Evolutionary conservation across 2,329 filamentous ascomycete species (phyloP).

Genomic region (Alternaria atra): DNA sequence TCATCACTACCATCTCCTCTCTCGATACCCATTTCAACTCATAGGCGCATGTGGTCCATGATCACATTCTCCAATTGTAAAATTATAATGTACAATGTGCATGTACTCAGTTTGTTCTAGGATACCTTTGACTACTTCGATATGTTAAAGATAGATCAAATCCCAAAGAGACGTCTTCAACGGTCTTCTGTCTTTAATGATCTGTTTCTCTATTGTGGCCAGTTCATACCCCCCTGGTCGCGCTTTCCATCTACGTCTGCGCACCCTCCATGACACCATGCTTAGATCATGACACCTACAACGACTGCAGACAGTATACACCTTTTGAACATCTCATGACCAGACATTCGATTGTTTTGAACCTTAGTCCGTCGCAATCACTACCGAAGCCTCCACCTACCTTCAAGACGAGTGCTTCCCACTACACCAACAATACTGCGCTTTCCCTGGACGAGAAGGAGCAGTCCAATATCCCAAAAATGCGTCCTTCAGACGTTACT

Average conservation of each 20-base stretch:
- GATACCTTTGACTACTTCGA: not conserved
- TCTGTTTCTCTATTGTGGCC: not conserved
- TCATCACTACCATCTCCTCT: slow-evolving; percentile 37
- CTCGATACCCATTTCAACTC: slow-evolving; percentile 41
- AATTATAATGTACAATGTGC: not conserved
- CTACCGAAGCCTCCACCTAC: too few relatives aligned
- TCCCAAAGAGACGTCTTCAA: not conserved
- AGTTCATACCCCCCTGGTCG: not conserved
- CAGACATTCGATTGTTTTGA: not conserved
- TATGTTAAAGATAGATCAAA: not conserved
- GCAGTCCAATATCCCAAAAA: too few relatives aligned
- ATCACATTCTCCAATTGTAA: not conserved
- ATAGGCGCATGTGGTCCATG: slow-evolving; percentile 3
- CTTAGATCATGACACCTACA: not conserved
- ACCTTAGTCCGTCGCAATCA: not conserved
- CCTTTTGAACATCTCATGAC: not conserved
- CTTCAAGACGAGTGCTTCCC: not conserved
- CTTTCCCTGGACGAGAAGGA: not conserved
- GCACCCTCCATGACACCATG: not conserved
- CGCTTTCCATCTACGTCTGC: not conserved
- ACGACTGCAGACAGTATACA: not conserved
- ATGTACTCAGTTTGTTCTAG: not conserved
- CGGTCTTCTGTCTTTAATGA: not conserved
- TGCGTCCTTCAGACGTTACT: not conserved
- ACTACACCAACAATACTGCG: not conserved